These are phyloP conservation scores for Wickerhamomyces mucosus DNA, from an alignment of 805 yeast species.

Conservation along the genomic window DNA sequence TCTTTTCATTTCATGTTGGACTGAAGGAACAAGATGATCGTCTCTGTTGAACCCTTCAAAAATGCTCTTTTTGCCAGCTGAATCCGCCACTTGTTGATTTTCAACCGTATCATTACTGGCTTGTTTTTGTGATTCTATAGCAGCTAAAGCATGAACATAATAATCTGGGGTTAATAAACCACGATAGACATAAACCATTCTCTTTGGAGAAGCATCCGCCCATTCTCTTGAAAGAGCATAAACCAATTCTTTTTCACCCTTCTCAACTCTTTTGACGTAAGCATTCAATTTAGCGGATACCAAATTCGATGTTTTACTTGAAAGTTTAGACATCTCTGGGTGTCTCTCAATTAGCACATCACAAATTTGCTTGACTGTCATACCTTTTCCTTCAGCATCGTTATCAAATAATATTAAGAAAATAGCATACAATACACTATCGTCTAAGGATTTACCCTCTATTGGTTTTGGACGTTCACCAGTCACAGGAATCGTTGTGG, in stretches of 20 bases:
- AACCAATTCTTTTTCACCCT: constrained; percentile 63
- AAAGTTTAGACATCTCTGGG: constrained; percentile 76
- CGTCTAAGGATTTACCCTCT: constrained; percentile 58
- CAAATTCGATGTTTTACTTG: constrained; percentile 72
- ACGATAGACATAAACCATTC: constrained; percentile 83
- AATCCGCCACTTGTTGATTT: constrained; percentile 4
- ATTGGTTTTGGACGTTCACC: constrained; percentile 67
- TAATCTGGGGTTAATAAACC: constrained; percentile 72
- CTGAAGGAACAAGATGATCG: constrained; percentile 7
- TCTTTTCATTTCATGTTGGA: constrained; percentile 25
- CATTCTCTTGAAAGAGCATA: constrained; percentile 79
- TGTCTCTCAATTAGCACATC: constrained; percentile 65
- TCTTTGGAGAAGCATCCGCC: constrained; percentile 84
- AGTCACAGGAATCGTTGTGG: constrained; percentile 73
- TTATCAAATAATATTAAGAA: constrained; percentile 60
- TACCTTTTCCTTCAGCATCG: constrained; percentile 63
- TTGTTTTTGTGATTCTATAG: constrained; percentile 43
- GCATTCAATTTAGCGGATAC: constrained; percentile 80
- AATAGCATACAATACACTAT: constrained; percentile 67
- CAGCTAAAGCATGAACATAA: constrained; percentile 58
- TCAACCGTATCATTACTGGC: constrained; percentile 8
- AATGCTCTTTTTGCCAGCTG: constrained; percentile 15
- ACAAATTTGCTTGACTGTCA: constrained; percentile 86
- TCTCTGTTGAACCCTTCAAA: constrained; percentile 15
- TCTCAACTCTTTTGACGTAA: constrained; percentile 76